These are phyloP conservation scores for Gracilariopsis chorda DNA, from an alignment of 23 red algal genomes.

Conservation along the genomic window DNA sequence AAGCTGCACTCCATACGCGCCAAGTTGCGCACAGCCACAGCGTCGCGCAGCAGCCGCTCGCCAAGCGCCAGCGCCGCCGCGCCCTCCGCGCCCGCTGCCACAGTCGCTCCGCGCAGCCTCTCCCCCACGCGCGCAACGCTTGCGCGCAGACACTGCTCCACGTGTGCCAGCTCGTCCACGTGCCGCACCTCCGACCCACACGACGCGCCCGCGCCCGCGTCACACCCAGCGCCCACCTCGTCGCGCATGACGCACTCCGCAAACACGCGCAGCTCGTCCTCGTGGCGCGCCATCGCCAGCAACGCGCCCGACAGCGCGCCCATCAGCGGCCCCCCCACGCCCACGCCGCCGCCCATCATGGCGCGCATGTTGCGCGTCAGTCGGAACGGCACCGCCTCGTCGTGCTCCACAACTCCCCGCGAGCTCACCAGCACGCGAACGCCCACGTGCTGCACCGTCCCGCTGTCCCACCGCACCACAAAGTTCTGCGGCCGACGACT, in stretches of 20 bases:
- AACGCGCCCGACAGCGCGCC: conserved; percentile 69
- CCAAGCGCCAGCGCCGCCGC: not conserved
- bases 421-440: conserved; percentile 47
- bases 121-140: conserved; percentile 2
- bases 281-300: conserved; percentile 32
- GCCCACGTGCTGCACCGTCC: conserved; percentile 46
- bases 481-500: conserved; percentile 80
- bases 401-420: conserved; percentile 70
- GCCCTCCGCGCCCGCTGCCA: not conserved
- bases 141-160: conserved; percentile 24
- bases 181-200: conserved; percentile 2
- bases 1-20: conserved; percentile 77
- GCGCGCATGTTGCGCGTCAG: conserved; percentile 86
- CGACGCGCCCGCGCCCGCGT: not conserved
- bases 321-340: conserved; percentile 65
- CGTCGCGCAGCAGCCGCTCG: conserved; percentile 28
- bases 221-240: conserved; percentile 47
- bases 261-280: conserved; percentile 32
- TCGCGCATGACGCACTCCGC: conserved; percentile 61
- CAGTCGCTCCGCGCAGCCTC: not conserved
- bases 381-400: conserved; percentile 96
- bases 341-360: conserved; percentile 47
- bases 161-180: not conserved
- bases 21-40: conserved; percentile 7
- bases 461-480: conserved; percentile 64